These are phyloP conservation scores for Kuraishia borneana DNA, from an alignment of 805 yeast genomes.

Conservation along the genomic window DNA sequence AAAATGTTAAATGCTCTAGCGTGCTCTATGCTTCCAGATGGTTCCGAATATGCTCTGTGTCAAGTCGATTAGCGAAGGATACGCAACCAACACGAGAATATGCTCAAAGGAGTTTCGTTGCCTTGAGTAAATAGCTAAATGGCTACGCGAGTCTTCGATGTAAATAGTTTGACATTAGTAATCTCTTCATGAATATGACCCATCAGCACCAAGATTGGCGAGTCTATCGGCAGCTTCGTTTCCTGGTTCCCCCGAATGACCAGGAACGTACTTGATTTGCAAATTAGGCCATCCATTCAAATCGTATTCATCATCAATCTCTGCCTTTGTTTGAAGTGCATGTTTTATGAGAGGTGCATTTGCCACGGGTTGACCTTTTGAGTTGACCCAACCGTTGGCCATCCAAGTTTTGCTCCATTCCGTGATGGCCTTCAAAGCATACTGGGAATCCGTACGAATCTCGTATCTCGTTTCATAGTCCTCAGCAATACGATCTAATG, in stretches of 20 bases:
- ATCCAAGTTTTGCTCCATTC: slow-evolving; percentile 52
- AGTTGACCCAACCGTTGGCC: slow-evolving; percentile 37
- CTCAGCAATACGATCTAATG: slow-evolving; percentile 29
- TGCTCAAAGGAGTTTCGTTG: too few relatives aligned
- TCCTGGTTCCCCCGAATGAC: slow-evolving; percentile 61
- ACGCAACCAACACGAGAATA: too few relatives aligned
- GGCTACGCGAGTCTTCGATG: too few relatives aligned
- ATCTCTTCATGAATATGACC: too few relatives aligned
- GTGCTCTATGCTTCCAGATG: too few relatives aligned
- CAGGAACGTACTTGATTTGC: slow-evolving; percentile 50
- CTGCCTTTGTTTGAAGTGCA: slow-evolving; percentile 13
- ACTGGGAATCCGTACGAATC: slow-evolving; percentile 64
- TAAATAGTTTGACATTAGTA: too few relatives aligned
- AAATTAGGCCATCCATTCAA: slow-evolving; percentile 26
- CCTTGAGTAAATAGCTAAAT: too few relatives aligned
- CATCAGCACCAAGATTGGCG: slow-evolving; percentile 54
- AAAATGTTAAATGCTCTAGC: too few relatives aligned
- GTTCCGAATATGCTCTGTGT: too few relatives aligned
- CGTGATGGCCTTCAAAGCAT: slow-evolving; percentile 43
- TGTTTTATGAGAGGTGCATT: slow-evolving; percentile 40
- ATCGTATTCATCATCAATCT: slow-evolving; percentile 25
- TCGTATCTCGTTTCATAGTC: slow-evolving; percentile 16
- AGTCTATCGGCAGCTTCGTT: slow-evolving; percentile 69
- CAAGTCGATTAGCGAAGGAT: too few relatives aligned
- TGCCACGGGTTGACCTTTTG: slow-evolving; percentile 30